phyloP scores from a whole-genome alignment of 352 stramenopile genomes.

The Globisporangium emineosum region DNA sequence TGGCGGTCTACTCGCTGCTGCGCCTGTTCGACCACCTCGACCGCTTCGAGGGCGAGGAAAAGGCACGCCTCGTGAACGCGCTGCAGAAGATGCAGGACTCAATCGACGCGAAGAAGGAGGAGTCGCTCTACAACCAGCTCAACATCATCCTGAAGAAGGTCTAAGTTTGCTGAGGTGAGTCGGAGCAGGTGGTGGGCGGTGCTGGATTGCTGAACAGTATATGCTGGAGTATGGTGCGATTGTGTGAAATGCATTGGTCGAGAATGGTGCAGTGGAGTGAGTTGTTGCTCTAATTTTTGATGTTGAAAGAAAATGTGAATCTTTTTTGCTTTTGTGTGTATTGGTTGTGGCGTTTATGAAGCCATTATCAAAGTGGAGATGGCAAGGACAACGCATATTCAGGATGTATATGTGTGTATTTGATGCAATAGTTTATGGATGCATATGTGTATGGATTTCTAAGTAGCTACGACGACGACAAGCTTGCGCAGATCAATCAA shows the following conservation, averaged over 20 bases:
- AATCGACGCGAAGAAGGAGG: slow-evolving; percentile 53
- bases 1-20: slow-evolving; percentile 78
- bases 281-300: slow-evolving; percentile 1
- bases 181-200: too few species aligned
- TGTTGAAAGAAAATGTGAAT: background rate
- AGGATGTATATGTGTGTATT: background rate
- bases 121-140: slow-evolving; percentile 76
- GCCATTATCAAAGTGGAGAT: background rate
- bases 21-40: slow-evolving; percentile 79
- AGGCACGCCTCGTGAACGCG: slow-evolving; percentile 45
- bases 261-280: slow-evolving; percentile 1
- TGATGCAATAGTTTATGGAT: too few species aligned
- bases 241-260: slow-evolving; percentile 2
- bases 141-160: slow-evolving; percentile 85
- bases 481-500: too few species aligned
- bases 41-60: slow-evolving; percentile 59
- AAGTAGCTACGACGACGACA: too few species aligned
- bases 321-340: background rate
- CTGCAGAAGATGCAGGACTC: slow-evolving; percentile 67
- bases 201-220: too few species aligned
- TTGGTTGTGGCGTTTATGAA: too few species aligned
- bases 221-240: too few species aligned
- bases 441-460: too few species aligned
- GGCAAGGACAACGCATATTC: slow-evolving; percentile 1
- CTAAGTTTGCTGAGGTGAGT: slow-evolving; percentile 19